phyloP scores from a whole-genome alignment of 148 eudicot genomes.

The Persicaria tinctoria region DNA sequence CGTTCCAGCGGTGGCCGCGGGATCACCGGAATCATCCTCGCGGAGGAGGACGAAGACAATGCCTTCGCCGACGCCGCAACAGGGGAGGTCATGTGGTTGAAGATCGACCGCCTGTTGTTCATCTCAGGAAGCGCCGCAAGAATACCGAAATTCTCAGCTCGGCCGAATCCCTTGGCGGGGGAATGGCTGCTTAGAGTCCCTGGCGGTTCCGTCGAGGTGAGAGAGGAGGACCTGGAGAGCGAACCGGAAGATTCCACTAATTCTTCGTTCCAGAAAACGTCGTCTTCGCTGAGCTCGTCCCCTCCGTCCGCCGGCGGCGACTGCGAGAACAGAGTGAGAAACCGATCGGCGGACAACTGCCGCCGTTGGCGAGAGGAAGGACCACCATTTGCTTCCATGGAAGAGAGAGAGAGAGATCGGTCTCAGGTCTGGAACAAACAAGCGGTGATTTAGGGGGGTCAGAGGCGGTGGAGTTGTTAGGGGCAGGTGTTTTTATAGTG shows the following conservation, averaged over 20 bases:
- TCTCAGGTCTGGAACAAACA: neutral
- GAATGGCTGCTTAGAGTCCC: neutral
- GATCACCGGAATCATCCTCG: conserved; percentile 23
- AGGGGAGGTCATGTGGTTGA: conserved; percentile 8
- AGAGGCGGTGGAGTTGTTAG: neutral
- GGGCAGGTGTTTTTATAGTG: neutral
- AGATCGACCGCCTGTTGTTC: neutral
- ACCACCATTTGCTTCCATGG: conserved; percentile 6
- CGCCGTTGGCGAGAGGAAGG: conserved; percentile 2
- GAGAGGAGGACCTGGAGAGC: neutral
- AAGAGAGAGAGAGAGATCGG: neutral
- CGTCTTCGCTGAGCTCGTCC: conserved; percentile 20
- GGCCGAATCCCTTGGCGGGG: neutral
- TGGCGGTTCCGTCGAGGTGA: neutral
- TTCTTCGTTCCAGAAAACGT: conserved; percentile 17
- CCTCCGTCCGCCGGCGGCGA: conserved; percentile 7
- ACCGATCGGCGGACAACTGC: conserved; percentile 11
- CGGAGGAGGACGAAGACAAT: neutral
- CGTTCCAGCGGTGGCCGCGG: conserved; percentile 17
- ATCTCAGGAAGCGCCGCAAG: conserved; percentile 20
- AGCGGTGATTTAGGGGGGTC: neutral
- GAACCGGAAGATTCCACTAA: neutral
- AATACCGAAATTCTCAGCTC: conserved; percentile 18
- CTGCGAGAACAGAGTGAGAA: conserved; percentile 4
- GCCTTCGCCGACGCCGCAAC: neutral